Evolutionary conservation across 495 filamentous ascomycete species (phyloP), one percentile per base, ranked within the genome.

Genomic region (Xylaria telfairii): DNA sequence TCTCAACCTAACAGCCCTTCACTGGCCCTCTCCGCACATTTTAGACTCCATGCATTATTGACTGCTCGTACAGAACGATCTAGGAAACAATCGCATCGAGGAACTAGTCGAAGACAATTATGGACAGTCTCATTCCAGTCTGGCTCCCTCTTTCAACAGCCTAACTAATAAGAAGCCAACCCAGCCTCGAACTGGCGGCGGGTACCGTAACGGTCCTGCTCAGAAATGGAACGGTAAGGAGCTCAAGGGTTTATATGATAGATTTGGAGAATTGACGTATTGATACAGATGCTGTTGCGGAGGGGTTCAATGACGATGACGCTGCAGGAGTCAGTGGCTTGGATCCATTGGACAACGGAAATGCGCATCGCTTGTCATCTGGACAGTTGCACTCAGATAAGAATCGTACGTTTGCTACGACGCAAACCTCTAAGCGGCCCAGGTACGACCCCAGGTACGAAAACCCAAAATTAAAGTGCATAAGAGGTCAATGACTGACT

Each of bases 281-380:
- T 56, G 34, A 10, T 19, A 24, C 15, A 78, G 76, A 51, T n/a
- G 74, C 74, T 2, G 47, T 70, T 1, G 46, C 17, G 1, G 21
- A 56, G 8, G 73, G 73, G 8, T 78, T 78, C n/a, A 26, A 78
- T 3, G 76, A 78, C 24, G 69, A 71, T 2, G 74, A 76, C 10
- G 66, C 59, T 17, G 68, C 34, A n/a, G 69, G 37, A 1, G 74
- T 74, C 28, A 71, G 67, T 13, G 65, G 63, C 12, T 64, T 76
- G 34, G 73, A 76, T 57, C 41, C 64, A 1, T 61, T 77, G 21
- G 75, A 75, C 7, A 53, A 49, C 39, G 76, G 76, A 8, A 72
- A 77, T 34, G 71, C 75, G 3, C 76, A 78, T 39, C 76, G 76
- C 5, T 46, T 61, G 28, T 44, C 44, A 15, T 51, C 42, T 7